Evolutionary conservation across 495 filamentous ascomycete species (phyloP), one percentile per base, ranked within the genome.

Genomic region (Penicillium subrubescens): DNA sequence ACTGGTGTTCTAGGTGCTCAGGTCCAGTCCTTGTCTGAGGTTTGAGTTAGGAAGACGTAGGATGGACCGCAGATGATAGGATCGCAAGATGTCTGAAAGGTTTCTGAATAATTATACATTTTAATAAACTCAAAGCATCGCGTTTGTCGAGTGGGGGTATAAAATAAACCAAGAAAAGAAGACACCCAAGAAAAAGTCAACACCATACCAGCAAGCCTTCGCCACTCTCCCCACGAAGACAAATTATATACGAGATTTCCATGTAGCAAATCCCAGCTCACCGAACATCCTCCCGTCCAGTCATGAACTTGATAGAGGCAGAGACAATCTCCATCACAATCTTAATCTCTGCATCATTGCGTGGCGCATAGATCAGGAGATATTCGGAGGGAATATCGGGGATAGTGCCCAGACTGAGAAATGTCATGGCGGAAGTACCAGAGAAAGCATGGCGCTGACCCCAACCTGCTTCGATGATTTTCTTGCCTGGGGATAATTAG

Each of bases 361-460:
- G 81, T 0, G 93, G 92, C 27, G 93, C 91, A 79, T 97, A 97
- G 15, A 97, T 83, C 84, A 97, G 87, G 43, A 91, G 73, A 74
- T 90, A 96, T 34, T 89, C 89, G 12, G 75, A 73, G 1, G 91
- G 90, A 6, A 77, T 14, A 39, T 66, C 50, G 1, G 69, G 53
- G 33, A 60, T 21, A 10, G 61, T 66, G 2, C 75, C 75, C 10
- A 71, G 57, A 86, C 83, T 66, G 84, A 91, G 60, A 80, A 68
- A 61, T 79, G 70, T 61, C 27, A 73, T 56, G 5, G 71, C 55
- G 0, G 61, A 62, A 27, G 82, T 85, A 63, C 88, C 87, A 3
- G 91, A 88, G 63, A 96, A 82, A 1, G 91, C 91, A 75, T 96
- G 92, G n/a, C 92, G 81, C 75, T 97, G 86, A n/a, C 90, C 93